Evolutionary conservation across 179 eudicot species (phyloP).

Genomic region (Silene noctiflora): DNA sequence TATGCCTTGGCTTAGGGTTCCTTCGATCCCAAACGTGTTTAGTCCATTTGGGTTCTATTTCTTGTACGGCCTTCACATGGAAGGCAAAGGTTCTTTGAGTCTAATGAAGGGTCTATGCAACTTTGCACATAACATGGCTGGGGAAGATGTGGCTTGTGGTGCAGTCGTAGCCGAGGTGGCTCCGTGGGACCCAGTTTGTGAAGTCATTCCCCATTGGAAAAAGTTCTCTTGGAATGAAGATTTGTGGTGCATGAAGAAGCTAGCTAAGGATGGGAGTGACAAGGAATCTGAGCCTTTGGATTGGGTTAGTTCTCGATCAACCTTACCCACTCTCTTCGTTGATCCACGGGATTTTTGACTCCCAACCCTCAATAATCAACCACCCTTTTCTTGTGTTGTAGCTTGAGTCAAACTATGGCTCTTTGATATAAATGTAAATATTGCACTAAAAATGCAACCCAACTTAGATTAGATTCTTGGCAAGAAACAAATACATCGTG

Average conservation of each 20-base stretch:
- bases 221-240: slow-evolving; percentile 75
- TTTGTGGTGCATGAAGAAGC: slow-evolving; percentile 76
- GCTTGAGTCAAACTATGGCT: neutral
- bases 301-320: slow-evolving; percentile 36
- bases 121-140: slow-evolving; percentile 71
- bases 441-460: neutral
- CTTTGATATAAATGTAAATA: slow-evolving; percentile 19
- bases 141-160: slow-evolving; percentile 52
- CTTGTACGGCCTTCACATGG: slow-evolving; percentile 74
- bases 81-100: slow-evolving; percentile 50
- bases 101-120: slow-evolving; percentile 68
- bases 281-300: slow-evolving; percentile 32
- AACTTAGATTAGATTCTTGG: slow-evolving; percentile 7
- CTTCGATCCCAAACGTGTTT: slow-evolving; percentile 69
- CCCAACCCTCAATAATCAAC: neutral
- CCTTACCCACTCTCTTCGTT: slow-evolving; percentile 50
- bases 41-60: slow-evolving; percentile 68
- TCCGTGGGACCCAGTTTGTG: slow-evolving; percentile 51
- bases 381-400: neutral
- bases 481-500: neutral
- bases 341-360: slow-evolving; percentile 73
- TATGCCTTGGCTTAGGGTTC: slow-evolving; percentile 77
- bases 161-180: slow-evolving; percentile 83
- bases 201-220: slow-evolving; percentile 74
- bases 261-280: slow-evolving; percentile 19